Base-by-base conservation (phyloP, 805 yeast species). In the Monosporozyma aquatica region DNA sequence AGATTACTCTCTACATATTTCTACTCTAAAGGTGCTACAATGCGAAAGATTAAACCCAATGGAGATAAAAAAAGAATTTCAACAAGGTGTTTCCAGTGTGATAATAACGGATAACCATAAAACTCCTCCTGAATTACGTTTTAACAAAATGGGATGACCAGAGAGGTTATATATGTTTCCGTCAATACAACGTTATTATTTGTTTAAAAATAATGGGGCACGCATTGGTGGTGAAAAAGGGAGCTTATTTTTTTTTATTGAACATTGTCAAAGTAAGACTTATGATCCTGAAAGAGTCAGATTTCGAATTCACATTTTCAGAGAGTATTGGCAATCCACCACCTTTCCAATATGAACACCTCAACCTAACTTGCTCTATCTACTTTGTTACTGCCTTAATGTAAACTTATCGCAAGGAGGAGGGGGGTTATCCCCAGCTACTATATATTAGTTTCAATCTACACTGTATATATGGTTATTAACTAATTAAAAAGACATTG, bases 141-240 rank as follows among this genome's bases (percentile, higher is more conserved):
- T 47, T n/a, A 49, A 43, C 26, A 44, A 39, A 21, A 42, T 43
- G 18, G 32, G 48, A 29, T 18, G 26, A 11, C n/a, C n/a, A n/a
- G n/a, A n/a, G n/a, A n/a, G 51, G 2, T 49, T 33, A 25, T 45
- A 33, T 20, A 22, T 51, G 27, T 51, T 49, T 26, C 43, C 53
- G n/a, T 45, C 52, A 22, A 37, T 40, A 39, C 48, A 49, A 26
- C 44, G 50, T 5, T 47, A 38, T 34, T 52, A 49, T 33, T 32
- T 18, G 17, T 51, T 46, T 33, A 49, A 46, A 34, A 46, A 27
- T 13, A 34, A 33, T 17, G 33, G 33, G 8, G n/a, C n/a, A n/a
- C n/a, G n/a, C n/a, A n/a, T n/a, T 33, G 39, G 43, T 10, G 51
- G 47, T 17, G 55, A 52, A 23, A 46, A 47, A 11, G 55, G 55